These are phyloP conservation scores for Globisporangium acanthophoron DNA, from an alignment of 352 stramenopile species.

Conservation along the genomic window DNA sequence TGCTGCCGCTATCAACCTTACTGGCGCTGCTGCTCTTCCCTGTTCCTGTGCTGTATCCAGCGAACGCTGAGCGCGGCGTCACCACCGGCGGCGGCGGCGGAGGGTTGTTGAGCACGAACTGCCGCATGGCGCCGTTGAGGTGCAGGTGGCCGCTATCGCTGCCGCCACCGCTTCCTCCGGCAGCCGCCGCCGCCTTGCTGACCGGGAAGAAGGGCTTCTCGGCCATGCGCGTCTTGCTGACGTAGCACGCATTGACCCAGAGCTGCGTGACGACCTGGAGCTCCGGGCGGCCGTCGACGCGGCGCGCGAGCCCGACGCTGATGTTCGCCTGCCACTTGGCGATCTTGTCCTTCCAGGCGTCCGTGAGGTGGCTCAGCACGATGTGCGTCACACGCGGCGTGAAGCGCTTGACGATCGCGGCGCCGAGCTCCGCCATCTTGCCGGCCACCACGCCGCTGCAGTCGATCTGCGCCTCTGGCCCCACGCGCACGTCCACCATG, in stretches of 20 bases:
- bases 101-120: conserved; percentile 7
- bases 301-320: conserved; percentile 11
- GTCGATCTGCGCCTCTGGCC: conserved; percentile 64
- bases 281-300: conserved; percentile 26
- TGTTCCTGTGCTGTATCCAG: not conserved
- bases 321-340: conserved; percentile 50
- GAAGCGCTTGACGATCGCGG: conserved; percentile 61
- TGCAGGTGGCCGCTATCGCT: conserved; percentile 9
- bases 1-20: not conserved
- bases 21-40: not conserved
- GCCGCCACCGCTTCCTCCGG: not conserved
- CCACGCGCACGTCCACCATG: conserved; percentile 75
- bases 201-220: conserved; percentile 76
- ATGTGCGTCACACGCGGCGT: conserved; percentile 69
- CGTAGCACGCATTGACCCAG: conserved; percentile 80
- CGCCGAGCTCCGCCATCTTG: conserved; percentile 63
- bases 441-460: conserved; percentile 66
- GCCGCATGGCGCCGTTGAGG: conserved; percentile 14
- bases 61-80: not conserved
- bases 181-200: conserved; percentile 21
- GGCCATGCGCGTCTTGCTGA: conserved; percentile 61
- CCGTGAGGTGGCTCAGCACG: conserved; percentile 65
- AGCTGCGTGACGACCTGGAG: conserved; percentile 78
- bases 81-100: not conserved
- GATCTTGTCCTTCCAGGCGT: conserved; percentile 66